phyloP scores from a whole-genome alignment of 331 rosid genomes.

The Rosa hybrid region DNA sequence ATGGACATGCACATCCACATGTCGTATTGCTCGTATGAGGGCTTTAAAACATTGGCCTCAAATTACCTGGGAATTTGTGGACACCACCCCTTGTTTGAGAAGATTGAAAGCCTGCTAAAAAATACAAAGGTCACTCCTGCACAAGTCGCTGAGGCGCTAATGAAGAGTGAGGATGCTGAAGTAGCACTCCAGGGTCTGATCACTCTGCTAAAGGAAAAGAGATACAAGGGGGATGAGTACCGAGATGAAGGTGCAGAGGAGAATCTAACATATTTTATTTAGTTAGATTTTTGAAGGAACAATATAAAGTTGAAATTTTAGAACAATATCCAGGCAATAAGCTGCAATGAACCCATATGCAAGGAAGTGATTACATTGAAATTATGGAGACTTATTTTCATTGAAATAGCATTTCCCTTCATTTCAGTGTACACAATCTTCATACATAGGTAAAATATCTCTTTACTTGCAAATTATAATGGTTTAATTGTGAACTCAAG shows the following conservation, averaged over 20 bases:
- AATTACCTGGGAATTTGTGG: slow-evolving; percentile 25
- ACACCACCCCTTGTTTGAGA: slow-evolving; percentile 25
- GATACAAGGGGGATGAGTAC: slow-evolving; percentile 4
- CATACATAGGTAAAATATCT: no score
- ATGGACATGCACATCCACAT: slow-evolving; percentile 50
- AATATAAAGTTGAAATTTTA: not conserved
- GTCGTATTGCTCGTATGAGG: slow-evolving; percentile 32
- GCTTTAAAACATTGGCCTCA: slow-evolving; percentile 31
- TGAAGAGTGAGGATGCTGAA: slow-evolving; percentile 37
- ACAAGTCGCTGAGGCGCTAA: slow-evolving; percentile 40
- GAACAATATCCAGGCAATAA: not conserved
- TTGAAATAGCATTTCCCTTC: not conserved
- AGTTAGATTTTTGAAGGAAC: not conserved
- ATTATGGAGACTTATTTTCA: not conserved
- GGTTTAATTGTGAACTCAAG: no score
- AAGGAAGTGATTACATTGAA: not conserved
- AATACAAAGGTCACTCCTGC: slow-evolving; percentile 41
- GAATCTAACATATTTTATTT: not conserved
- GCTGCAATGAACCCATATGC: not conserved
- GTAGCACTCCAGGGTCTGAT: slow-evolving; percentile 29
- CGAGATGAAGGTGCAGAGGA: not conserved
- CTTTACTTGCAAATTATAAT: no score
- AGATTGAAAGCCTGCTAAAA: slow-evolving; percentile 26
- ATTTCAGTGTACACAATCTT: not conserved
- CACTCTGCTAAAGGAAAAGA: slow-evolving; percentile 20